Evolutionary conservation across 208 protist species (phyloP).

Genomic region (Balamuthia mandrillaris): DNA sequence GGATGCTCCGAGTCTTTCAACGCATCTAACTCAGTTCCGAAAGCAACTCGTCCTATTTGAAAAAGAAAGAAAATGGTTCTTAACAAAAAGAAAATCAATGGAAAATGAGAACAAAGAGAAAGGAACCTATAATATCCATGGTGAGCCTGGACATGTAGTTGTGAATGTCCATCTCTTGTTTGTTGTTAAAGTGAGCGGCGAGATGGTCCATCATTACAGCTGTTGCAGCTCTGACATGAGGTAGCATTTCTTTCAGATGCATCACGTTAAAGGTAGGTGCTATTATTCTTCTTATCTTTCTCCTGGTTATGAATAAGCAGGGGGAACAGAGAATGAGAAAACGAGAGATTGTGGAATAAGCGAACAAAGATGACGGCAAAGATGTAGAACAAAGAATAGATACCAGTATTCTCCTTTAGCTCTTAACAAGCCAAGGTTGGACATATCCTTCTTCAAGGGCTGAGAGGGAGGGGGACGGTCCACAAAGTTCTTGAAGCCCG

Average conservation of each 20-base stretch:
- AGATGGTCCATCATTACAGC: neutral
- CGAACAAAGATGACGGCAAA: too few species aligned
- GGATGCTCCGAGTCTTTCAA: too few species aligned
- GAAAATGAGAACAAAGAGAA: too few species aligned
- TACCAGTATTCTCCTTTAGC: too few species aligned
- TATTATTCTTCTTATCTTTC: neutral
- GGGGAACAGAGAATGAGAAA: neutral
- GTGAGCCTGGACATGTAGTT: neutral
- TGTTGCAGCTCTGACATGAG: neutral
- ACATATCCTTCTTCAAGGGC: too few species aligned
- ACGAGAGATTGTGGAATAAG: neutral
- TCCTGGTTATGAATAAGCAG: neutral
- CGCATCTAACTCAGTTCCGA: constrained; percentile 9
- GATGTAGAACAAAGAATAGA: too few species aligned
- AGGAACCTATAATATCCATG: constrained; percentile 6
- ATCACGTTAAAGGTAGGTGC: constrained; percentile 30
- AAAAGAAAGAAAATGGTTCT: too few species aligned
- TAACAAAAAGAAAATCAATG: too few species aligned
- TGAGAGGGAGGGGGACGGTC: neutral
- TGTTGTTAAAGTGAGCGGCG: neutral
- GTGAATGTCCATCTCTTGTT: constrained; percentile 3
- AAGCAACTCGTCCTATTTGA: neutral
- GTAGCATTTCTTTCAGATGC: constrained; percentile 21
- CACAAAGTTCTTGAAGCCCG: neutral
- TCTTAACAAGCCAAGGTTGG: too few species aligned